Conservation (phyloP, 2,329 filamentous ascomycete species). For the Verticillium zaregamsianum region DNA sequence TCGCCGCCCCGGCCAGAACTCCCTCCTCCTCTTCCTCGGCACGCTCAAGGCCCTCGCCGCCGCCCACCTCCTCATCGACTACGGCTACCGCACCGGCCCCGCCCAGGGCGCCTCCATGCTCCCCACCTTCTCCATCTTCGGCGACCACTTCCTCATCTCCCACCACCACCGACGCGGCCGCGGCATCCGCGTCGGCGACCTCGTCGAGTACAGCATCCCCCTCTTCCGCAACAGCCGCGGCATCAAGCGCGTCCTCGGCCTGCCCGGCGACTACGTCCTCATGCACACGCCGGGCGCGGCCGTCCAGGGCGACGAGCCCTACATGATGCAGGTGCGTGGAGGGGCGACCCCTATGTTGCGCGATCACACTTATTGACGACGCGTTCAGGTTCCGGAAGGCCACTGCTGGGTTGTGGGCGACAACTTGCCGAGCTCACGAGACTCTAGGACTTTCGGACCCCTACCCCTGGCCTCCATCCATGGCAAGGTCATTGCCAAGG, state of each 20-base stretch:
- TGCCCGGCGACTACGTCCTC: constrained; percentile 73
- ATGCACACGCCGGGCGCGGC: constrained; percentile 54
- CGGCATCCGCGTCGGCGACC: constrained; percentile 67
- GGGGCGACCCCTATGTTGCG: no score
- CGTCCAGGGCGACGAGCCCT: constrained; percentile 28
- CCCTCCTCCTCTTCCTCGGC: constrained; percentile 37
- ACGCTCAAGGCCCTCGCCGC: constrained; percentile 42
- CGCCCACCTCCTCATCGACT: constrained; percentile 50
- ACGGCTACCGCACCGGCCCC: constrained; percentile 56
- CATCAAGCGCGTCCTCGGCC: constrained; percentile 74
- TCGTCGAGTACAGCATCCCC: constrained; percentile 77
- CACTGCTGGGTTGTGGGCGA: constrained; percentile 92
- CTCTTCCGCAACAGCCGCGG: constrained; percentile 54
- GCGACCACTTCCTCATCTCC: constrained; percentile 66
- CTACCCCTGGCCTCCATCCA: constrained; percentile 79
- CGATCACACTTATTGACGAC: no score
- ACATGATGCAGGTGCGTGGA: constrained; percentile 61
- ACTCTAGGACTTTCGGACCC: constrained; percentile 84
- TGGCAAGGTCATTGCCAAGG: constrained; percentile 73
- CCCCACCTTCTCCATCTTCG: constrained; percentile 68
- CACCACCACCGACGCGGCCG: constrained; percentile 67
- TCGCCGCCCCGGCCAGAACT: constrained; percentile 1
- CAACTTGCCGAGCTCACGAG: constrained; percentile 77
- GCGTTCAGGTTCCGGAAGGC: constrained; percentile 71
- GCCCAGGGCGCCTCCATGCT: constrained; percentile 82